Conservation (phyloP, 2,329 filamentous ascomycete genomes). For the Colletotrichum noveboracense region DNA sequence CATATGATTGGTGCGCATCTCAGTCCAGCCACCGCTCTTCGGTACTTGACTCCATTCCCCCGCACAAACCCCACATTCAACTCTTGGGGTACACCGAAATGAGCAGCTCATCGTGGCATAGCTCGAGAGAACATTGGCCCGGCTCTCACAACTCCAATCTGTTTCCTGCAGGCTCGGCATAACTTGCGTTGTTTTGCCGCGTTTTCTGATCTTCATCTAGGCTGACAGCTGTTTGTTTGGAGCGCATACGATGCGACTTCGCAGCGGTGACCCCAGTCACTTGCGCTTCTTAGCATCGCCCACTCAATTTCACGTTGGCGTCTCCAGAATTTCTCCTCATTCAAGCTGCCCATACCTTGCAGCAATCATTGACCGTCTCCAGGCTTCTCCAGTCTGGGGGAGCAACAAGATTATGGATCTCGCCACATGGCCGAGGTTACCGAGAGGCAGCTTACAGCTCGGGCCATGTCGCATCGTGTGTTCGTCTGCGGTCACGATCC, state of each 20-base stretch:
- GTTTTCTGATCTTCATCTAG: background rate
- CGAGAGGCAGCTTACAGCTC: conserved; percentile 4
- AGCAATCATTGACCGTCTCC: background rate
- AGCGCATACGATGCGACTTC: background rate
- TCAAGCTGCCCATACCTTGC: background rate
- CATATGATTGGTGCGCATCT: conserved; percentile 15
- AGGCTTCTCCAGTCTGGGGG: background rate
- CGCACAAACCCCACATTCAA: conserved; percentile 1
- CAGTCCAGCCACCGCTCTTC: background rate
- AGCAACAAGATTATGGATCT: background rate
- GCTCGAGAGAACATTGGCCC: conserved; percentile 18
- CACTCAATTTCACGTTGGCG: background rate
- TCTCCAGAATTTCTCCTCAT: background rate
- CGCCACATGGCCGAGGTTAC: conserved; percentile 14
- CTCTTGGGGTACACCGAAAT: background rate
- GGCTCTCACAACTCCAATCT: background rate
- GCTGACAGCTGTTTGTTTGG: conserved; percentile 1
- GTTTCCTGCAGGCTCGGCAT: background rate
- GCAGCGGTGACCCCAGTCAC: background rate
- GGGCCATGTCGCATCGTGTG: conserved; percentile 5
- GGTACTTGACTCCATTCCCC: conserved; percentile 9
- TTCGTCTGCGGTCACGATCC: background rate
- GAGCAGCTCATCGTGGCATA: background rate
- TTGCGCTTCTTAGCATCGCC: background rate
- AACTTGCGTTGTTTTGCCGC: background rate